A percentile compares a stretch with the other conserved stretches of the same genome.
These are phyloP conservation scores for Dryas integrifolia DNA, from an alignment of 331 rosid genomes.

Conservation along the genomic window DNA sequence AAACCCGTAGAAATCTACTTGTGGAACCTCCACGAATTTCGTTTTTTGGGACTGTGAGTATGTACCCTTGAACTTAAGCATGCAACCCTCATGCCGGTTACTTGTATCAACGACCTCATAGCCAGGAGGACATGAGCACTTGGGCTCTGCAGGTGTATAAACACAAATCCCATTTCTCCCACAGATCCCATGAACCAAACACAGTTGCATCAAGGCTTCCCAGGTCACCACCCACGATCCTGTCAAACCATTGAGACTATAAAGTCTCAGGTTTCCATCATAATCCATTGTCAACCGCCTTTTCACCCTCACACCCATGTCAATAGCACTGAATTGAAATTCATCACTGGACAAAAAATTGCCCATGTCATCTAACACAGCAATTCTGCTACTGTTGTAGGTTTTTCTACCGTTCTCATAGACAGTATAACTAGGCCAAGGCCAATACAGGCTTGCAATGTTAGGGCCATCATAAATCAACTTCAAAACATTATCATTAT, in stretches of 20 bases:
- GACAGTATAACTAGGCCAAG: neutral
- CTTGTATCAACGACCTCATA: neutral
- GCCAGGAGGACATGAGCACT: constrained; percentile 11
- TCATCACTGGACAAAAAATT: neutral
- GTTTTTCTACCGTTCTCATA: neutral
- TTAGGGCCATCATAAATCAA: constrained; percentile 6
- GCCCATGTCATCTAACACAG: constrained; percentile 1
- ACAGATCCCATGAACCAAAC: constrained; percentile 11
- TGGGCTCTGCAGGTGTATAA: neutral
- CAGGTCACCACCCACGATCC: constrained; percentile 8
- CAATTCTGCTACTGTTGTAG: constrained; percentile 7
- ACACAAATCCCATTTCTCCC: constrained; percentile 14
- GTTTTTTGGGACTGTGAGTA: neutral
- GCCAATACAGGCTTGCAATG: neutral
- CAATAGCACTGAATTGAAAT: neutral
- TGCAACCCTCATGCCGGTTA: neutral
- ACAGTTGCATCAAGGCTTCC: neutral
- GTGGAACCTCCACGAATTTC: neutral
- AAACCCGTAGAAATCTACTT: constrained; percentile 2
- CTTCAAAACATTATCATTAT: constrained; percentile 7
- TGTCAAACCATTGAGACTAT: neutral
- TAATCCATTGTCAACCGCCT: neutral
- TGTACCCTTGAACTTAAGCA: neutral
- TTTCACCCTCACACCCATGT: neutral
- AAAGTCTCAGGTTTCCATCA: constrained; percentile 12